A percentile compares a stretch with the other conserved stretches of the same genome.
Conservation (phyloP, 1,139 yeast genomes). For the Yamadazyma jaroonii region DNA sequence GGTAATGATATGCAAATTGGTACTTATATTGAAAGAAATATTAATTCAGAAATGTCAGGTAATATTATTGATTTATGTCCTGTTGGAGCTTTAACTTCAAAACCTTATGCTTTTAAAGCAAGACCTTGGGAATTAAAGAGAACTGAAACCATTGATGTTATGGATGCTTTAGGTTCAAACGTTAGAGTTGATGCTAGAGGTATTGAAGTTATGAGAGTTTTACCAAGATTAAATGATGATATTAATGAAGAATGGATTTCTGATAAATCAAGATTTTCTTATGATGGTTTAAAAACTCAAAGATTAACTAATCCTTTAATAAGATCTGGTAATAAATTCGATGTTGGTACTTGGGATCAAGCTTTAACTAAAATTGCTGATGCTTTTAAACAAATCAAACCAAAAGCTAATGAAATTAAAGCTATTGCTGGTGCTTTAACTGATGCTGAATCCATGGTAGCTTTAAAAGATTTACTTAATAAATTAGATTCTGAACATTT, state of each 20-base stretch:
- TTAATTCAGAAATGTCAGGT: constrained; percentile 84
- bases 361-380: constrained; percentile 71
- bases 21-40: constrained; percentile 80
- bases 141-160: constrained; percentile 83
- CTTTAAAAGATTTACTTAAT: constrained; percentile 77
- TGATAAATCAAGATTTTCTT: constrained; percentile 83
- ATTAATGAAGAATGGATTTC: constrained; percentile 91
- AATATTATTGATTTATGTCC: constrained; percentile 89
- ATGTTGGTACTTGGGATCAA: constrained; percentile 85
- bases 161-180: constrained; percentile 82
- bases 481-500: constrained; percentile 78
- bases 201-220: constrained; percentile 82
- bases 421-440: constrained; percentile 80
- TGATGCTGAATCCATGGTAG: constrained; percentile 82
- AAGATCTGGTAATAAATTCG: constrained; percentile 68
- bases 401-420: constrained; percentile 70
- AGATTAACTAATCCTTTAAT: constrained; percentile 80
- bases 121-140: constrained; percentile 94
- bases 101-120: constrained; percentile 88
- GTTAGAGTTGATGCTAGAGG: constrained; percentile 87
- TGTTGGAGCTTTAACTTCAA: constrained; percentile 87
- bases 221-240: constrained; percentile 85
- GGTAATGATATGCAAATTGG: constrained; percentile 94
- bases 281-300: constrained; percentile 85
- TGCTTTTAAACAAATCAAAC: constrained; percentile 57